A percentile compares a stretch with the other conserved stretches of the same genome.
Evolutionary conservation across 2,329 filamentous ascomycete genomes (phyloP).

Genomic region (Aspergillus caelatus): DNA sequence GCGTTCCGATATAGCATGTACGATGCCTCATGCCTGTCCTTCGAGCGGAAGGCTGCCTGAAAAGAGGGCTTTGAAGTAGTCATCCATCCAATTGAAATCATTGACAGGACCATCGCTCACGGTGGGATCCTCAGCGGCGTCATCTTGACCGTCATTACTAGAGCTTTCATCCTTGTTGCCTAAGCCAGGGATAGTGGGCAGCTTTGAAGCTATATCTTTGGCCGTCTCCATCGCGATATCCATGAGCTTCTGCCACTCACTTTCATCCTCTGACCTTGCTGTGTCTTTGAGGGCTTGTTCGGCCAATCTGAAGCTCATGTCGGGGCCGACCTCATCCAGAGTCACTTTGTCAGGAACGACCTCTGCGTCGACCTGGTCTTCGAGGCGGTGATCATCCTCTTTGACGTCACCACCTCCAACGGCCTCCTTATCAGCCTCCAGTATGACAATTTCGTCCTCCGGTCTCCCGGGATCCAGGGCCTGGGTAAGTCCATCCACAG

Average conservation of each 20-base stretch:
- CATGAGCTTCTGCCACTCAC: background rate
- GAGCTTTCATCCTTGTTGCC: background rate
- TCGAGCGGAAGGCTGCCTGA: background rate
- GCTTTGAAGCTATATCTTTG: background rate
- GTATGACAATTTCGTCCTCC: background rate
- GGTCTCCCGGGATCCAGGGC: background rate
- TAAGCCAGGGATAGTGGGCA: background rate
- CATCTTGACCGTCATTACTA: background rate
- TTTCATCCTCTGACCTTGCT: background rate
- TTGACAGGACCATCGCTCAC: background rate
- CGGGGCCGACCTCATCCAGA: background rate
- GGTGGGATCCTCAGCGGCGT: background rate
- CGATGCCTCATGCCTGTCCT: background rate
- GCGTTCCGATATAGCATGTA: no score
- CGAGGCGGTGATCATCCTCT: background rate
- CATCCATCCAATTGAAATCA: background rate
- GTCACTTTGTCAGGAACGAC: background rate
- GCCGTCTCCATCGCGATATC: background rate
- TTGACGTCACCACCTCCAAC: background rate
- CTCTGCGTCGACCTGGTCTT: background rate
- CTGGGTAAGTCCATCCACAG: background rate
- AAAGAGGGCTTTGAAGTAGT: background rate
- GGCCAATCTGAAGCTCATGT: background rate
- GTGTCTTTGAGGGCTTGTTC: background rate
- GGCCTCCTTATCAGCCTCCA: background rate